phyloP scores from a whole-genome alignment of 768 basidiomycete species.

The Suillus weaverae region DNA sequence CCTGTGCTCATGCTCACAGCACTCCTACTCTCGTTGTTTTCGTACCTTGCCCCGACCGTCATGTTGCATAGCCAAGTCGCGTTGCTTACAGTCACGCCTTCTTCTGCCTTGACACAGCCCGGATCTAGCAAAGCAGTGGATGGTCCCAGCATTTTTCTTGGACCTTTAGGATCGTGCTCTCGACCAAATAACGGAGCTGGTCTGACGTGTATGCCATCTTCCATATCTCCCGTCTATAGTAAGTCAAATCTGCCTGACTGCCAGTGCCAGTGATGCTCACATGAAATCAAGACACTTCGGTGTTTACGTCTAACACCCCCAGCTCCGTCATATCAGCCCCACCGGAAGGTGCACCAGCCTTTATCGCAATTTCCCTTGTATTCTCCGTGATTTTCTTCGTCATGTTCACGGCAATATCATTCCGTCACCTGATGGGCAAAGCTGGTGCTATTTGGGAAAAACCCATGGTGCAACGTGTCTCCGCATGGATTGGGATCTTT shows the following conservation, averaged over 20 bases:
- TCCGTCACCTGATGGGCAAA: conserved; percentile 64
- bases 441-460: conserved; percentile 50
- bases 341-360: conserved; percentile 56
- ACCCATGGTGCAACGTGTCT: conserved; percentile 54
- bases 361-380: conserved; percentile 60
- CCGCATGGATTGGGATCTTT: conserved; percentile 75
- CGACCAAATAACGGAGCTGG: conserved; percentile 46
- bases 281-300: conserved; percentile 54
- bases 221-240: conserved; percentile 66
- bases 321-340: conserved; percentile 59
- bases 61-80: conserved; percentile 63
- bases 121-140: conserved; percentile 42
- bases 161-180: conserved; percentile 70
- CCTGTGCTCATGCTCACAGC: conserved; percentile 67
- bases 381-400: conserved; percentile 65
- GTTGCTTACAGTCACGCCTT: conserved; percentile 64
- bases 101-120: conserved; percentile 40
- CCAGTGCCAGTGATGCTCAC: not conserved
- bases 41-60: conserved; percentile 65
- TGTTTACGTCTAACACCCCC: conserved; percentile 58
- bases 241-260: conserved; percentile 19
- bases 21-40: conserved; percentile 62
- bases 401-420: conserved; percentile 61
- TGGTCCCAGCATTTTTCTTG: conserved; percentile 69
- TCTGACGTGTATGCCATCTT: conserved; percentile 56